phyloP scores from a whole-genome alignment of 2,329 filamentous ascomycete genomes.

The Monilinia vaccinii-corymbosi region DNA sequence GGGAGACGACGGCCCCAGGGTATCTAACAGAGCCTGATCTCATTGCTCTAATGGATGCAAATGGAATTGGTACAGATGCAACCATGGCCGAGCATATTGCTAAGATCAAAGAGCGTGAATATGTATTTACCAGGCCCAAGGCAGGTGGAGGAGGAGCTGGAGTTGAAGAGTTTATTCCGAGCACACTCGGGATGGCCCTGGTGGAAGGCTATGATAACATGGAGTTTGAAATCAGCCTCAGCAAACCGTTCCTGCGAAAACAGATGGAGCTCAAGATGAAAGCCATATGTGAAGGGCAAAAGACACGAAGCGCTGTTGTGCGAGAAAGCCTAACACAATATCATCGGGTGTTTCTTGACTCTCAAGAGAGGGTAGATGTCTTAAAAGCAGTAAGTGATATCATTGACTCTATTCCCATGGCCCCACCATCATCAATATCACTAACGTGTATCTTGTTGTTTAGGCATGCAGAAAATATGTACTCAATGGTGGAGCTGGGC shows the following conservation, averaged over 20 bases:
- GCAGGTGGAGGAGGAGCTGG: constrained; percentile 34
- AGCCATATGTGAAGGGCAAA: constrained; percentile 83
- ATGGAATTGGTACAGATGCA: constrained; percentile 95
- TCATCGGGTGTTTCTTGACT: constrained; percentile 74
- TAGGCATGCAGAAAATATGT: constrained; percentile 28
- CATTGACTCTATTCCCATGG: constrained; percentile 1
- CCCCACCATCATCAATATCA: neutral
- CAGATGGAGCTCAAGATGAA: constrained; percentile 98
- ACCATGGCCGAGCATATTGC: constrained; percentile 99
- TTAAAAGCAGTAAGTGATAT: constrained; percentile 47
- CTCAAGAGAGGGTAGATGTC: constrained; percentile 63
- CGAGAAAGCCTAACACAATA: constrained; percentile 81
- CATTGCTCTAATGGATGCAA: constrained; percentile 95
- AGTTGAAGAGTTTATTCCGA: constrained; percentile 85
- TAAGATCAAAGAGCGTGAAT: constrained; percentile 85
- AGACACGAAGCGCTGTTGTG: constrained; percentile 65
- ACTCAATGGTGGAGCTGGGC: constrained; percentile 17
- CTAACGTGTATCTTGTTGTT: constrained; percentile 11
- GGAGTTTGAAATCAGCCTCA: constrained; percentile 83
- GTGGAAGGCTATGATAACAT: constrained; percentile 94
- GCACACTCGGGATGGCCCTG: constrained; percentile 79
- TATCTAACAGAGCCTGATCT: constrained; percentile 94
- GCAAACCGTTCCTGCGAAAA: constrained; percentile 92
- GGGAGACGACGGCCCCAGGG: constrained; percentile 75
- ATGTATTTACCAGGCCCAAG: constrained; percentile 60